Percentiles rank a stretch among this genome's conserved stretches.
These are phyloP conservation scores for Pleoardoris graminearum DNA, from an alignment of 2,329 filamentous ascomycete species.

Conservation along the genomic window DNA sequence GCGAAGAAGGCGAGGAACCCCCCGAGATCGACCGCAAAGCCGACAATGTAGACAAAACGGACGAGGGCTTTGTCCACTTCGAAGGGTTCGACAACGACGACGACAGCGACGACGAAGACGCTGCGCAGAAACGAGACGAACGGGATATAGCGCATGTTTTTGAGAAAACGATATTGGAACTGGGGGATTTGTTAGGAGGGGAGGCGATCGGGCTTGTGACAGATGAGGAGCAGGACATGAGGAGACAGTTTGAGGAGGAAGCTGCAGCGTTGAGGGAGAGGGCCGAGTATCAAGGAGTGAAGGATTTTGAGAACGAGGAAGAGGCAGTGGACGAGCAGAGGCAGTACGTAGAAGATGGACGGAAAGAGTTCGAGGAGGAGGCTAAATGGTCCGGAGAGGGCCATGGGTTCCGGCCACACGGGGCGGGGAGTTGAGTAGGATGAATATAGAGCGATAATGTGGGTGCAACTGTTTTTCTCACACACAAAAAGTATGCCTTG, in stretches of 20 bases:
- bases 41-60: slow-evolving; percentile 26
- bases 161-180: slow-evolving; percentile 73
- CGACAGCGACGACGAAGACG: slow-evolving; percentile 20
- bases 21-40: slow-evolving; percentile 29
- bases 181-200: slow-evolving; percentile 68
- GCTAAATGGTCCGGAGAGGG: background rate
- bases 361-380: slow-evolving; percentile 4
- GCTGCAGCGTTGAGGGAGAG: background rate
- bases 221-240: slow-evolving; percentile 36
- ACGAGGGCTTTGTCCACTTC: slow-evolving; percentile 63
- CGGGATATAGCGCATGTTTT: slow-evolving; percentile 72
- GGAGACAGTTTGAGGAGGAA: slow-evolving; percentile 1
- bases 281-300: background rate
- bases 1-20: slow-evolving; percentile 49
- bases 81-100: slow-evolving; percentile 52
- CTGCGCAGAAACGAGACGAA: slow-evolving; percentile 45
- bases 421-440: background rate
- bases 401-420: background rate
- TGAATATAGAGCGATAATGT: too few species aligned
- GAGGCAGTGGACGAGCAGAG: background rate
- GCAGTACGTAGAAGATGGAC: background rate
- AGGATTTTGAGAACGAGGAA: background rate
- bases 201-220: slow-evolving; percentile 53
- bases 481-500: too few species aligned
- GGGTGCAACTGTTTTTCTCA: too few species aligned